These are phyloP conservation scores for Aphanomyces invadans DNA, from an alignment of 352 stramenopile species.

Conservation along the genomic window DNA sequence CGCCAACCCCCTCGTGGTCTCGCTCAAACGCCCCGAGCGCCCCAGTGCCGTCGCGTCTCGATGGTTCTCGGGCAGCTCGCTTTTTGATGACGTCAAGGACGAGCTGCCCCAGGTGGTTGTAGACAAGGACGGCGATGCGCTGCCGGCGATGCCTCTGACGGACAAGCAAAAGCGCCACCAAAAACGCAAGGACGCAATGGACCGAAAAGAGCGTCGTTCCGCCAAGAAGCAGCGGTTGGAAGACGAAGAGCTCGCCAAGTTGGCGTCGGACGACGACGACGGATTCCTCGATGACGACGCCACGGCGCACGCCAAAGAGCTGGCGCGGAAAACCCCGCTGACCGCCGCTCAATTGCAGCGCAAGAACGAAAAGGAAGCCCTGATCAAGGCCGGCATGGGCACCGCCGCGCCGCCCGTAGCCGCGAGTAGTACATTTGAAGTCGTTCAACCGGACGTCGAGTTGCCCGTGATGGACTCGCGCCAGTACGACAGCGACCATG, in stretches of 20 bases:
- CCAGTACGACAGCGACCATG: conserved; percentile 93
- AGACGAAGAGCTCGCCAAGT: conserved; percentile 53
- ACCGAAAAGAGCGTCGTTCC: conserved; percentile 82
- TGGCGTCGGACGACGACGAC: conserved; percentile 44
- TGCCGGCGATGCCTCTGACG: conserved; percentile 93
- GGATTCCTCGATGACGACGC: conserved; percentile 23
- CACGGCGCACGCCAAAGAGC: conserved; percentile 26
- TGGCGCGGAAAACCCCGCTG: conserved; percentile 14
- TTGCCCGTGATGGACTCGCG: conserved; percentile 76
- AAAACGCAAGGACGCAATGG: conserved; percentile 92
- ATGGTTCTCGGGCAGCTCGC: conserved; percentile 79
- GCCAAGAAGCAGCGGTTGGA: conserved; percentile 77
- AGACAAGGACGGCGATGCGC: conserved; percentile 24
- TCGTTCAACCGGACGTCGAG: conserved; percentile 36
- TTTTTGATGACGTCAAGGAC: conserved; percentile 70
- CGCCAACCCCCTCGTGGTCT: conserved; percentile 50
- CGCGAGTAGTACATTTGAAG: conserved; percentile 38
- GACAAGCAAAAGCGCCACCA: conserved; percentile 97
- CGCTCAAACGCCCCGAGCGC: conserved; percentile 72
- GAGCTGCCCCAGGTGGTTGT: conserved; percentile 24
- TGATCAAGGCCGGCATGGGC: conserved; percentile 83
- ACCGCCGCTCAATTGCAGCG: conserved; percentile 22
- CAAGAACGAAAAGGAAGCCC: conserved; percentile 53
- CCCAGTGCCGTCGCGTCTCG: conserved; percentile 62
- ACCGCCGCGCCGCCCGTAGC: conserved; percentile 31